phyloP scores from a whole-genome alignment of 169 alveolate species.

The Babesia caballi region DNA sequence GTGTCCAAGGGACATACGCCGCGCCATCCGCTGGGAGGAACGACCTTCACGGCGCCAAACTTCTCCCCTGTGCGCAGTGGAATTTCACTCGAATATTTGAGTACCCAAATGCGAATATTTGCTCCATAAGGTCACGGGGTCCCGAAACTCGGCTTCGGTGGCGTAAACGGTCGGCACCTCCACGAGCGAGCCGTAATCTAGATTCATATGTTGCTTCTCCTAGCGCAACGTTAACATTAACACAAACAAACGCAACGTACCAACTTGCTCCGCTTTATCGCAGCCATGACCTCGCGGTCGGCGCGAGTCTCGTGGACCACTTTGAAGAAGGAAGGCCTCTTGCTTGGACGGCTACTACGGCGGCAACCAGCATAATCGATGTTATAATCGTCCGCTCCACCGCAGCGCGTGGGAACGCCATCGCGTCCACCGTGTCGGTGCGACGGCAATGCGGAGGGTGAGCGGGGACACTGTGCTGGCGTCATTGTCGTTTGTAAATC shows the following conservation, averaged over 20 bases:
- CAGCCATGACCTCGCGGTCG: constrained; percentile 67
- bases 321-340: constrained; percentile 35
- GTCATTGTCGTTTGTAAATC: too few relatives aligned
- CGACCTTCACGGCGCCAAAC: constrained; percentile 79
- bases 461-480: too few relatives aligned
- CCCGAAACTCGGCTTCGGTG: constrained; percentile 71
- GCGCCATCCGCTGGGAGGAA: constrained; percentile 78
- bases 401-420: too few relatives aligned
- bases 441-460: too few relatives aligned
- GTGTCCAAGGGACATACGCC: constrained; percentile 71
- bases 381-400: too few relatives aligned
- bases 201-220: constrained; percentile 27
- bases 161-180: constrained; percentile 72
- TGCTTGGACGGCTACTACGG: constrained; percentile 24
- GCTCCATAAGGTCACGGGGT: constrained; percentile 69
- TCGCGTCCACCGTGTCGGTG: too few relatives aligned
- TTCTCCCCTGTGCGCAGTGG: constrained; percentile 64
- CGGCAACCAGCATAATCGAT: too few relatives aligned
- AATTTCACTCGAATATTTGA: not conserved
- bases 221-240: not conserved
- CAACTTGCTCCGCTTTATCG: constrained; percentile 69
- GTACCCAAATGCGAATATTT: constrained; percentile 53
- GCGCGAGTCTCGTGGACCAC: constrained; percentile 52
- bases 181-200: constrained; percentile 34
- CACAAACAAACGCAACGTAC: constrained; percentile 22